Conservation (phyloP, 192 early-diverging fungal genomes). For the Umbelopsis sp. region DNA sequence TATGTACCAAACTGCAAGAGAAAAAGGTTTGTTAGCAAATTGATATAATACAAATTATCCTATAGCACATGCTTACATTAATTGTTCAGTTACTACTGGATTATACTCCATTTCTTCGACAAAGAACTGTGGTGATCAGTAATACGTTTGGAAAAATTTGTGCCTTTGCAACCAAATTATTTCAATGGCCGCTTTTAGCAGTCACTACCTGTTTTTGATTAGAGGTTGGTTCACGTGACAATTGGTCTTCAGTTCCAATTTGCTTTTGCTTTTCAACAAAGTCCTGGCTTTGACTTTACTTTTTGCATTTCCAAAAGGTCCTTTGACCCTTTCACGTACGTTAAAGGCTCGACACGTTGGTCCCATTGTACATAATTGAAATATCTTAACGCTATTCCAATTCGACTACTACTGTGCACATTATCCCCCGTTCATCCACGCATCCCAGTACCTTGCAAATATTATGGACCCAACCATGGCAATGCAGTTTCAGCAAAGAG, state of each 20-base stretch:
- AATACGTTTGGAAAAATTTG: slow-evolving; percentile 7
- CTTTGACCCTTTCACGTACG: neutral
- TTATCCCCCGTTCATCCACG: neutral
- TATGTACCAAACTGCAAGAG: slow-evolving; percentile 23
- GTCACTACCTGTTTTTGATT: neutral
- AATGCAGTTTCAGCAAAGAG: slow-evolving; percentile 2
- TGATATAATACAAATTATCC: neutral
- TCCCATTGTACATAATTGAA: slow-evolving; percentile 5
- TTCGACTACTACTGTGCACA: neutral
- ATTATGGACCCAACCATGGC: slow-evolving; percentile 7
- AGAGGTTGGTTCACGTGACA: neutral
- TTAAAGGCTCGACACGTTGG: slow-evolving; percentile 6
- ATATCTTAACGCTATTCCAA: neutral
- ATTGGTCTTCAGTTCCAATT: too few species aligned
- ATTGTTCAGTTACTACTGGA: slow-evolving; percentile 53
- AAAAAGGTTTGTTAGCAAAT: neutral
- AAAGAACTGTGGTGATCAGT: slow-evolving; percentile 8
- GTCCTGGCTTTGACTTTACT: neutral
- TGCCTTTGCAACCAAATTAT: neutral
- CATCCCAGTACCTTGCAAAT: neutral
- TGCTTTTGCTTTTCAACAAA: too few species aligned
- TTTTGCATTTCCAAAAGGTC: neutral
- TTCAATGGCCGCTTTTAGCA: neutral
- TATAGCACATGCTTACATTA: slow-evolving; percentile 42
- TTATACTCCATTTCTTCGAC: slow-evolving; percentile 47